These are phyloP conservation scores for Solanum dulcamara DNA, from an alignment of 257 asterid species.

Conservation along the genomic window DNA sequence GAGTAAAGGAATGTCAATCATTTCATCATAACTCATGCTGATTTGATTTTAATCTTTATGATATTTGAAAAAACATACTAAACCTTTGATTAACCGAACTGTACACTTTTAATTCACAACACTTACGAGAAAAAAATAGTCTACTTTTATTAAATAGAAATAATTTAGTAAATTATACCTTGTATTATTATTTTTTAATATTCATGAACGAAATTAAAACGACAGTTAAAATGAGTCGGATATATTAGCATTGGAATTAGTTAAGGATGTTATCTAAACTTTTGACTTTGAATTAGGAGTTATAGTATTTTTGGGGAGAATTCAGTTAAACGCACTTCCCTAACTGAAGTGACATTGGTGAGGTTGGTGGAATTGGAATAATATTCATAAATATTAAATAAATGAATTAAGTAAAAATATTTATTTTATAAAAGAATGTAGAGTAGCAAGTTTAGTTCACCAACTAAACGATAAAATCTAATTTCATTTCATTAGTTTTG, in stretches of 20 bases:
- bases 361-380: constrained; percentile 29
- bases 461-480: constrained; percentile 35
- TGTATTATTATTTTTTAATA: too few relatives aligned
- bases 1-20: too few relatives aligned
- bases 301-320: neutral
- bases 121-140: too few relatives aligned
- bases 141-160: too few relatives aligned
- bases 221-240: too few relatives aligned
- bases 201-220: neutral
- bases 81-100: too few relatives aligned
- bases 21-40: too few relatives aligned
- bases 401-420: neutral
- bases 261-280: neutral
- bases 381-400: neutral
- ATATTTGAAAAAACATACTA: too few relatives aligned
- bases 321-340: constrained; percentile 35
- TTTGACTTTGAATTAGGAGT: neutral
- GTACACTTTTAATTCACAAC: too few relatives aligned
- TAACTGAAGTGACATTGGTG: constrained; percentile 25
- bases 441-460: constrained; percentile 42
- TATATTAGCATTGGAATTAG: neutral
- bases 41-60: too few relatives aligned
- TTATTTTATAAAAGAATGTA: neutral
- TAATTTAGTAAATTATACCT: too few relatives aligned
- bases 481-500: neutral